These are phyloP conservation scores for Eucalyptus pauciflora DNA, from an alignment of 345 rosid genomes.

Conservation along the genomic window DNA sequence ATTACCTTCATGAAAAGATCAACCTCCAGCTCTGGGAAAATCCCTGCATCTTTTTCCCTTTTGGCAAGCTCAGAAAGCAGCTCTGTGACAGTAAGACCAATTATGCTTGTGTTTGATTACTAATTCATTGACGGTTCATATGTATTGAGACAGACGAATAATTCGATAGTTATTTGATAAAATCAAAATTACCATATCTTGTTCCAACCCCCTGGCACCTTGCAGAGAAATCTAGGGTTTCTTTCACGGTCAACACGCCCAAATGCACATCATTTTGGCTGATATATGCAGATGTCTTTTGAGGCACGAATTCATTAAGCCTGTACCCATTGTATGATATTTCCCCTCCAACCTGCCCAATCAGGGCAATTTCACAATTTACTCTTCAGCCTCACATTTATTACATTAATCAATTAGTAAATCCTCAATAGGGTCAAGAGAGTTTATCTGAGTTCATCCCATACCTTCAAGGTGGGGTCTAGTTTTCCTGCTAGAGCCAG, in stretches of 20 bases:
- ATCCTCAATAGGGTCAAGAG: not conserved
- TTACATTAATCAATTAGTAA: not conserved
- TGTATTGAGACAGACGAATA: not conserved
- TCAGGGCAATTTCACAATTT: not conserved
- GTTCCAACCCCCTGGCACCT: slow-evolving; percentile 89
- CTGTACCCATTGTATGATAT: slow-evolving; percentile 64
- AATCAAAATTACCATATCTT: slow-evolving; percentile 50
- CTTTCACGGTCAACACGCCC: slow-evolving; percentile 86
- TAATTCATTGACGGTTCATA: not conserved
- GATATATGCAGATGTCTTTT: slow-evolving; percentile 81
- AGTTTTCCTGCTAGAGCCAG: slow-evolving; percentile 74
- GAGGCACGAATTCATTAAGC: slow-evolving; percentile 61
- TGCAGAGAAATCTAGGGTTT: slow-evolving; percentile 88
- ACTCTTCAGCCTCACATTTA: not conserved
- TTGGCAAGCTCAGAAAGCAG: slow-evolving; percentile 62
- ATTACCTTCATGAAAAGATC: slow-evolving; percentile 89
- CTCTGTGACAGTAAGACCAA: slow-evolving; percentile 15
- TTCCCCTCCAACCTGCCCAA: slow-evolving; percentile 51
- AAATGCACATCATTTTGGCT: slow-evolving; percentile 90
- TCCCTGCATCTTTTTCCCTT: slow-evolving; percentile 72
- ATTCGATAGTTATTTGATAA: not conserved
- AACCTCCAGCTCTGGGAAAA: slow-evolving; percentile 69
- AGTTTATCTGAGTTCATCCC: not conserved
- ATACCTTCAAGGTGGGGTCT: slow-evolving; percentile 55
- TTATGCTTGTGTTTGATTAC: not conserved